Base-by-base conservation (phyloP, 768 basidiomycete species). In the Lepiota brunneoincarnata region DNA sequence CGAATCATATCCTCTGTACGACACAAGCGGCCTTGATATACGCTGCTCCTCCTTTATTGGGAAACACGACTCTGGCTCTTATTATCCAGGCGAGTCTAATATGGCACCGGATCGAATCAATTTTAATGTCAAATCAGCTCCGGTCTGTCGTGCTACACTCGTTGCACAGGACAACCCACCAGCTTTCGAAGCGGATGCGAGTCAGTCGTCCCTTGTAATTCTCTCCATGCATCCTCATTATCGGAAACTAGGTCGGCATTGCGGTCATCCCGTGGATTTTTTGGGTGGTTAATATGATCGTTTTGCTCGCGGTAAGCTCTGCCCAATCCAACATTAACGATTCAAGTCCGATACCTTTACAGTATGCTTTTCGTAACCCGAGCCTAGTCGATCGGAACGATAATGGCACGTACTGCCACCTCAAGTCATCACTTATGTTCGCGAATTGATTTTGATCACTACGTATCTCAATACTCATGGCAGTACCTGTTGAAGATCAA, bases 341-440 rank as follows among this genome's bases (percentile, higher is more conserved):
- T 47, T 31, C 17, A 1, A 1, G 35, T 28, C 31, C 20, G 17
- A 34, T 6, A 3, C 3, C 9, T 18, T 21, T 7, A 5, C 36
- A 52, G 51, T 52, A 35, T 6, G 41, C 34, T 14, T 37, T 45
- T 12, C 35, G 11, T 15, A 37, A 43, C 6, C 51, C 51, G 6
- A 37, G 35, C 9, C 41, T 43, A 2, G n/a, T 52, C 5, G 42
- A 44, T n/a, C 37, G 44, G 51, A 52, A 45, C 10, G n/a, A 18
- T 1, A 37, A 24, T 23, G 51, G 51, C 23, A 52, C 42, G 4
- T 52, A 52, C n/a, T 52, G 51, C 10, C 51, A 52, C 17, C 42
- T 52, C 35, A 45, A 14, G 7, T 12, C 23, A 36, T 2, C n/a
- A 37, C 11, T 18, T 2, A 38, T 52, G 51, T 52, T 6, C 3